Conservation (phyloP, 495 filamentous ascomycete species). For the Penicillium cinerascens region DNA sequence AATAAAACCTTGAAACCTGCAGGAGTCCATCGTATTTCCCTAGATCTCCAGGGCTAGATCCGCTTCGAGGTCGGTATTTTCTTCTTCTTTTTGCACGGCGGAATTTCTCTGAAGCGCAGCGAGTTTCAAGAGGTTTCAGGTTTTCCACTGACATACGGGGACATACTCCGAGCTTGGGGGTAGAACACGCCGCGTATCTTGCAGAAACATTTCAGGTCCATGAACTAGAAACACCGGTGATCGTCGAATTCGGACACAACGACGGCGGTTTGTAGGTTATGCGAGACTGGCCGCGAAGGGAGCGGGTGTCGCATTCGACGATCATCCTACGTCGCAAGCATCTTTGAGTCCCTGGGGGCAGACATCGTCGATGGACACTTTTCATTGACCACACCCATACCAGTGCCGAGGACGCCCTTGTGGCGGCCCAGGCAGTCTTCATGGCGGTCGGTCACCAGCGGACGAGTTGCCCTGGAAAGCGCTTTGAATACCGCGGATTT, state of each 20-base stretch:
- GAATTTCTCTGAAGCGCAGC: neutral
- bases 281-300: conserved; percentile 47
- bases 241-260: conserved; percentile 66
- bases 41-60: neutral
- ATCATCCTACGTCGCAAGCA: conserved; percentile 56
- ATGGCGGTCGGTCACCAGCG: conserved; percentile 55
- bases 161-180: conserved; percentile 2
- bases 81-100: neutral
- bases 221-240: conserved; percentile 33
- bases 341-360: conserved; percentile 46
- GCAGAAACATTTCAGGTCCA: conserved; percentile 11
- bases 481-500: conserved; percentile 29
- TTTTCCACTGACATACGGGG: neutral
- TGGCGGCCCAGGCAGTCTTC: conserved; percentile 59
- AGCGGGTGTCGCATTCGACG: conserved; percentile 51
- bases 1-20: neutral
- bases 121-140: conserved; percentile 4
- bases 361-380: conserved; percentile 49
- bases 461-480: conserved; percentile 32
- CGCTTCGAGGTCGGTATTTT: neutral
- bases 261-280: conserved; percentile 62
- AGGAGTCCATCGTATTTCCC: neutral
- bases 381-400: conserved; percentile 65
- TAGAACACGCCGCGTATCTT: neutral
- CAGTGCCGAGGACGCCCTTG: conserved; percentile 52